Base-by-base conservation (phyloP, 2,329 filamentous ascomycete genomes). In the Nannizziopsis barbatae region DNA sequence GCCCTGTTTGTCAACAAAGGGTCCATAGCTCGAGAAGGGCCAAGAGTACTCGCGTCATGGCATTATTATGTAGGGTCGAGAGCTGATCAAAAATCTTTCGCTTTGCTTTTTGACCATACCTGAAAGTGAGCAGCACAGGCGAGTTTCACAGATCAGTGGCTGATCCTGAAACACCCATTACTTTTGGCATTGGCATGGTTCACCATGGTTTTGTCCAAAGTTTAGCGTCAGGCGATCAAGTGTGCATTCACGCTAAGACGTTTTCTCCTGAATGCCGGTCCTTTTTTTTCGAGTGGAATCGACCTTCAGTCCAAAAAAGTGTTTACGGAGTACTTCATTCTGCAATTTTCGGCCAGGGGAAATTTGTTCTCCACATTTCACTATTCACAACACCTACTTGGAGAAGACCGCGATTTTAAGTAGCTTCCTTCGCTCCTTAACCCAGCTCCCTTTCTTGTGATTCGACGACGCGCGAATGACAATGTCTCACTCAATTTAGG, bases 141-240 rank as follows among this genome's bases (percentile, higher is more conserved):
- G 12, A 38, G 6, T 45, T 44, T 14, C 31, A 46, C n/a, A 37
- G 14, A 32, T 33, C 22, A 42, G 46, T 49, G 46, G 46, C 46
- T 42, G 42, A 14, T 27, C 33, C 39, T 49, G 46, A 49, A 49
- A 49, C 46, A 49, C 32, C 31, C 6, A 32, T 44, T 37, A 27
- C 36, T 42, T n/a, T 39, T 42, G 20, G 32, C 36, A 48, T 31
- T 42, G 40, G 38, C 14, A 39, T 44, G 46, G 46, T 49, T 49
- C 40, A 49, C 46, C 46, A 42, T 44, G 35, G 35, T 38, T 43
- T 49, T 37, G 40, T 33, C 22, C 37, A 40, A 22, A 36, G 38
- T 41, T 47, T 47, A 53, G 44, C 32, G 49, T 46, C 49, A 52
- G 47, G 31, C 45, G 49, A 49, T 45, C 51, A 47, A 45, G 49